These are phyloP conservation scores for Hibiscus syriacus DNA, from an alignment of 345 rosid species.

Conservation along the genomic window DNA sequence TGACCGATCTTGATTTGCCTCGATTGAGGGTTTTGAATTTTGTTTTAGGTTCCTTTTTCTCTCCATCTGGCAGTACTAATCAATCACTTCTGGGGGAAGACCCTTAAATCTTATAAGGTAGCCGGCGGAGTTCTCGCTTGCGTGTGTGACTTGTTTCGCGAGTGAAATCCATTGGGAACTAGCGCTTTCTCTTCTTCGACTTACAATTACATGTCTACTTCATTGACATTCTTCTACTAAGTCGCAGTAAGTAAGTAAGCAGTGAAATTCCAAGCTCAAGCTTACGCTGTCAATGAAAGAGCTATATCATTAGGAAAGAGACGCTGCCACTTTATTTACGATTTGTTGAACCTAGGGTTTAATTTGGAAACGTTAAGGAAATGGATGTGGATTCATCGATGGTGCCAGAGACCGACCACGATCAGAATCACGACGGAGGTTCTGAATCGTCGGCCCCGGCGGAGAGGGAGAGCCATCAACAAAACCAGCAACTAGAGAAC, in stretches of 20 bases:
- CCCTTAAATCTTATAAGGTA: background rate
- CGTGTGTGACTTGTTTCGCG: too few species aligned
- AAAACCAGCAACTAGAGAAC: conserved; percentile 27
- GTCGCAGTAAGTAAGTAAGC: background rate
- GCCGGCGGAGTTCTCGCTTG: background rate
- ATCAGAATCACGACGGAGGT: conserved; percentile 7
- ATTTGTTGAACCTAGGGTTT: conserved; percentile 29
- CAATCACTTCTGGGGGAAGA: background rate
- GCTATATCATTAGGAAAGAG: background rate
- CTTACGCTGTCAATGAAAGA: background rate
- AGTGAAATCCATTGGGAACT: background rate
- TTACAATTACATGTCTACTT: background rate
- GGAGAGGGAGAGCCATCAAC: conserved; percentile 42
- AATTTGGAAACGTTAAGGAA: conserved; percentile 7
- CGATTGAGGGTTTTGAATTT: background rate
- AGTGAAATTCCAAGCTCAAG: background rate
- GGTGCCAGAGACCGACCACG: conserved; percentile 58
- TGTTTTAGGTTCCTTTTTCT: background rate
- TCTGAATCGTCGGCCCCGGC: conserved; percentile 29
- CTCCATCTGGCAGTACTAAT: background rate
- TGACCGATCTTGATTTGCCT: background rate
- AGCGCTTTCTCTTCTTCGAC: background rate
- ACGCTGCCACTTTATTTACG: background rate
- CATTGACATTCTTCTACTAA: background rate
- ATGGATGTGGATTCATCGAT: conserved; percentile 83